phyloP scores from a whole-genome alignment of 2,329 filamentous ascomycete genomes.

The Chrysoporthe austroafricana region DNA sequence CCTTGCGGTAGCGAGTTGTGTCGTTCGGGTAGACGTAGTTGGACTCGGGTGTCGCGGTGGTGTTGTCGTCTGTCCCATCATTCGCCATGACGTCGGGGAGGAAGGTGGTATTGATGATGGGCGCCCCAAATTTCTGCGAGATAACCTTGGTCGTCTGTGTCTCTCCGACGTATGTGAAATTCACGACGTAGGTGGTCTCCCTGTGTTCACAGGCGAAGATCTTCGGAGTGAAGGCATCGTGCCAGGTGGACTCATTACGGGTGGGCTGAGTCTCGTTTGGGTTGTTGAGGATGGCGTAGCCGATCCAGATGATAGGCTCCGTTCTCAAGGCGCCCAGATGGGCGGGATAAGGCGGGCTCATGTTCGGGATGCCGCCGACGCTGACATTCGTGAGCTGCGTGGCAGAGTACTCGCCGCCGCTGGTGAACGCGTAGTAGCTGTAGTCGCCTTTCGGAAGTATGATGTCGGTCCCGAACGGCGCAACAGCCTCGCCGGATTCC shows the following conservation, averaged over 20 bases:
- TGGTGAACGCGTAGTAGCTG: conserved; percentile 40
- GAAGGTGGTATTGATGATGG: conserved; percentile 42
- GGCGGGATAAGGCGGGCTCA: conserved; percentile 34
- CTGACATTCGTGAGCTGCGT: conserved; percentile 37
- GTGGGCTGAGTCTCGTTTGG: conserved; percentile 31
- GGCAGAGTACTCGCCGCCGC: conserved; percentile 40
- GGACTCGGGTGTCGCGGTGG: conserved; percentile 37
- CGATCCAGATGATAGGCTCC: conserved; percentile 46
- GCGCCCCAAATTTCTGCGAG: conserved; percentile 34
- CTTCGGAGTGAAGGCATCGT: conserved; percentile 40
- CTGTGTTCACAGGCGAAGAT: conserved; percentile 45
- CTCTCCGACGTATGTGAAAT: conserved; percentile 40
- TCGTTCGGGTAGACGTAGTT: conserved; percentile 39
- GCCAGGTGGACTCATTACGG: conserved; percentile 36
- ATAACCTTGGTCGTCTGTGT: conserved; percentile 36
- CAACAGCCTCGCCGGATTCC: conserved; percentile 35
- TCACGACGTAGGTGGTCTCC: conserved; percentile 41
- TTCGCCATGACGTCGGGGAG: conserved; percentile 34
- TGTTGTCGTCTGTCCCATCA: conserved; percentile 44
- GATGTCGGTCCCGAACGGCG: conserved; percentile 39
- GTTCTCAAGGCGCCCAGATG: conserved; percentile 43
- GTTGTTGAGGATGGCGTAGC: conserved; percentile 36
- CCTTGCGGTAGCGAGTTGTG: conserved; percentile 37
- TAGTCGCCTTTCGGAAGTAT: conserved; percentile 39
- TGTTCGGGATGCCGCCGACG: conserved; percentile 39